Percentiles rank a stretch among this genome's conserved stretches.
Evolutionary conservation across 2,329 filamentous ascomycete genomes (phyloP).

Genomic region (Escovopsis sp.): DNA sequence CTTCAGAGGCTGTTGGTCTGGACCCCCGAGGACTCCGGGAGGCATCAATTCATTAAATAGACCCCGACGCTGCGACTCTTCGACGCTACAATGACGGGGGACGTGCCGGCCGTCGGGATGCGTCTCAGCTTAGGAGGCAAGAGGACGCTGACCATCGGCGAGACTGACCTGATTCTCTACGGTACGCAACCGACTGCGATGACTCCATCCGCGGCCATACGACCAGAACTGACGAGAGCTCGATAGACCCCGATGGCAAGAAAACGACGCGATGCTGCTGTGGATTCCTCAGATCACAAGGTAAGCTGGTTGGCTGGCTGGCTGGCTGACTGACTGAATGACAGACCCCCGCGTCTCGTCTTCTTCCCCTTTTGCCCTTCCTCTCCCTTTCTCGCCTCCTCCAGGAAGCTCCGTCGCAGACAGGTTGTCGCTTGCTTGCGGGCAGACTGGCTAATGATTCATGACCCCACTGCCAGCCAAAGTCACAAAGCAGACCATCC

Average conservation of each 20-base stretch:
- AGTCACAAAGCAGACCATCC: constrained; percentile 32
- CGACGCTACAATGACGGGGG: constrained; percentile 9
- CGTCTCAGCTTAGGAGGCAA: constrained; percentile 17
- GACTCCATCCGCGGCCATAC: background rate
- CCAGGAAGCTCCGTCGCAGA: too few relatives aligned
- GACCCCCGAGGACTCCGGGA: too few relatives aligned
- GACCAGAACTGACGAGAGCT: background rate
- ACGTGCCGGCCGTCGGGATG: constrained; percentile 10
- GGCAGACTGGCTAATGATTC: background rate
- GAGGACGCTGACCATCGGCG: constrained; percentile 18
- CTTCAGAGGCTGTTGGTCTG: too few relatives aligned
- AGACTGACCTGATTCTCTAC: constrained; percentile 17
- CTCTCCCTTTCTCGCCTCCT: too few relatives aligned
- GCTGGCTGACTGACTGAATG: too few relatives aligned
- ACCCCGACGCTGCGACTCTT: background rate
- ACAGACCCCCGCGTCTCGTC: too few relatives aligned
- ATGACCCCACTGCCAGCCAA: constrained; percentile 8
- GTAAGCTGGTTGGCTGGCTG: background rate
- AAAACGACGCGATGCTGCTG: constrained; percentile 1
- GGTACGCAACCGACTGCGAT: constrained; percentile 18
- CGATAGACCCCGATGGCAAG: constrained; percentile 4
- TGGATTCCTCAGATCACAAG: background rate
- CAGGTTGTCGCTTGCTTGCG: background rate
- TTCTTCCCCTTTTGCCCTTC: background rate
- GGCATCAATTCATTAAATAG: too few relatives aligned